Evolutionary conservation across 106 monocot genomes (phyloP), one percentile per base, ranked within the genome.

Genomic region (Dioscorea dumetorum): DNA sequence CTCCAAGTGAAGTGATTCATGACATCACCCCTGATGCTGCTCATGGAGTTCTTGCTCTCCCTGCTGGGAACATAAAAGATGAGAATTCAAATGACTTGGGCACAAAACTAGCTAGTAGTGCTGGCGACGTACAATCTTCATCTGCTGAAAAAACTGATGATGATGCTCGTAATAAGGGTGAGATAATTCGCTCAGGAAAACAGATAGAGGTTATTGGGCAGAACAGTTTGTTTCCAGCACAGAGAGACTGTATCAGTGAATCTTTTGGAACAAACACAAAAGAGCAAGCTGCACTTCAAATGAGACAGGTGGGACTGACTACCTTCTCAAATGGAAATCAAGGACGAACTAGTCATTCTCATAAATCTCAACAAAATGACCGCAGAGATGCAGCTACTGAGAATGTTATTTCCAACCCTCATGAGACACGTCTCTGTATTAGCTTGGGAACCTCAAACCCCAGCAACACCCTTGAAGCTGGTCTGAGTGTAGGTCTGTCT

Each of bases 361-460:
- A 73, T 9, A 48, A 50, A 64, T 13, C 33, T 31, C 76, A 50
- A 23, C 49, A 31, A 58, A 65, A 66, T 64, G 82, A 83, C 17
- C 68, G 14, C n/a, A 91, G 76, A 50, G 59, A 80, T 51, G 32
- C 50, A 61, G 33, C 33, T 9, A 52, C 50, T 62, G 77, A 86
- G 59, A 79, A 75, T 60, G 48, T 32, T 31, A 70, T 59, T 52
- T 70, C 24, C 62, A 73, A 79, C 52, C 79, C 41, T 41, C 41
- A 41, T 41, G 41, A 85, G 24, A 71, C 79, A 48, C 70, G 75
- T 65, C 76, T 88, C 24, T 73, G 66, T 75, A 97, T 84, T 61
- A 79, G 76, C 64, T 78, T 82, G 62, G 80, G 91, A 22, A 81
- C 73, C 67, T 48, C 80, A 62, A 94, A 73, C 58, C 57, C 61